These are phyloP conservation scores for Castanea mollissima DNA, from an alignment of 306 rosid genomes.

Conservation along the genomic window DNA sequence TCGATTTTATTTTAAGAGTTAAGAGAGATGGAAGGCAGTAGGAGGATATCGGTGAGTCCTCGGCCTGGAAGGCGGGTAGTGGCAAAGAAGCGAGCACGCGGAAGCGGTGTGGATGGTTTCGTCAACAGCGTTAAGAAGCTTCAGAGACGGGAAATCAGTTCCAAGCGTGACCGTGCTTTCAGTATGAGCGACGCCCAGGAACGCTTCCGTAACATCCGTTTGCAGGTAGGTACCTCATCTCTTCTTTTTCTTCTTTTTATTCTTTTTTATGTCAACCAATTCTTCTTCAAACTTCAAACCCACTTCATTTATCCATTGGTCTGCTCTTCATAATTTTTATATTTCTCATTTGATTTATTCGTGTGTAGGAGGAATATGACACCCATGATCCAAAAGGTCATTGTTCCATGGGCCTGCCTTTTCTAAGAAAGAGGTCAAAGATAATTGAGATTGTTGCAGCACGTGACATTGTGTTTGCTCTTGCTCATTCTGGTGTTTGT, in stretches of 20 bases:
- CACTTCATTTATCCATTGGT: neutral
- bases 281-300: too few relatives aligned
- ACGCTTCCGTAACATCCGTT: slow-evolving; percentile 55
- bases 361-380: slow-evolving; percentile 58
- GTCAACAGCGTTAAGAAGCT: slow-evolving; percentile 64
- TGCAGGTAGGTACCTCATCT: slow-evolving; percentile 35
- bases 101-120: slow-evolving; percentile 43
- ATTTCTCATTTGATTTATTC: slow-evolving; percentile 9
- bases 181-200: slow-evolving; percentile 65
- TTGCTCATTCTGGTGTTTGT: slow-evolving; percentile 65
- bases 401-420: slow-evolving; percentile 44
- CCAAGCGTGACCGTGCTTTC: slow-evolving; percentile 59
- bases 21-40: slow-evolving; percentile 48
- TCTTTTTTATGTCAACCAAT: neutral
- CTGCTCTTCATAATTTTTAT: neutral
- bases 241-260: neutral
- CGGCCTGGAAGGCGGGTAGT: slow-evolving; percentile 53
- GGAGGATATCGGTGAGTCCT: slow-evolving; percentile 59
- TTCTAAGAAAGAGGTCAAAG: slow-evolving; percentile 57
- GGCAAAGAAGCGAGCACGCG: slow-evolving; percentile 51
- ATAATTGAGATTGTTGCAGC: slow-evolving; percentile 63
- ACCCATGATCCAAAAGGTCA: slow-evolving; percentile 65
- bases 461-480: slow-evolving; percentile 61
- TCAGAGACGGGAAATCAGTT: slow-evolving; percentile 64
- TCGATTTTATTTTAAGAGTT: neutral